Conservation (phyloP, 1,139 yeast genomes). For the Zygoascus meyerae region DNA sequence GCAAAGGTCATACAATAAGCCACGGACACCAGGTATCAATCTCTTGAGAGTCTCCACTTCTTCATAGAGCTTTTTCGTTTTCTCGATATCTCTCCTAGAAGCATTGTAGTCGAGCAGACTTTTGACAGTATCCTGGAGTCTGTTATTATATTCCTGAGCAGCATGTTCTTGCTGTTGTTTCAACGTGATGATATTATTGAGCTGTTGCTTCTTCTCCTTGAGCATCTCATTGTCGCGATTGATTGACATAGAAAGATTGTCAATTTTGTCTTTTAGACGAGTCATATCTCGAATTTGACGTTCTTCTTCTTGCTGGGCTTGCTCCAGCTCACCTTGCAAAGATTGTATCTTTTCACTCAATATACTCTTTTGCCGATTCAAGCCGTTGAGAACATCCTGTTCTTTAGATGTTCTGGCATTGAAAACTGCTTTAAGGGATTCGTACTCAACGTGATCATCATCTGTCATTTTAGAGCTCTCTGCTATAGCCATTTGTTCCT, state of each 20-base stretch:
- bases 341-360: slow-evolving; percentile 25
- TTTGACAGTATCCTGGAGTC: slow-evolving; percentile 55
- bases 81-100: slow-evolving; percentile 65
- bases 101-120: slow-evolving; percentile 69
- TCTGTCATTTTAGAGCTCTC: slow-evolving; percentile 36
- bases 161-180: slow-evolving; percentile 44
- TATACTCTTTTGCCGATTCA: slow-evolving; percentile 26
- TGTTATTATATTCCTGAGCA: slow-evolving; percentile 56
- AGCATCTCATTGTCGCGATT: slow-evolving; percentile 31
- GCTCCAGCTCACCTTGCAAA: slow-evolving; percentile 27
- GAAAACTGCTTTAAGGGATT: slow-evolving; percentile 51
- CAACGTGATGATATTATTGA: slow-evolving; percentile 40
- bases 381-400: slow-evolving; percentile 26
- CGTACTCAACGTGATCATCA: slow-evolving; percentile 56
- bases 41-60: slow-evolving; percentile 63
- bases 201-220: slow-evolving; percentile 41
- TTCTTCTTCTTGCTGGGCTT: slow-evolving; percentile 21
- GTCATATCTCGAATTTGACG: slow-evolving; percentile 33
- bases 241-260: slow-evolving; percentile 23
- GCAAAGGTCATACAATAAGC: slow-evolving; percentile 73
- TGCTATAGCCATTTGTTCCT: slow-evolving; percentile 23
- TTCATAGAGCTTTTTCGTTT: slow-evolving; percentile 64
- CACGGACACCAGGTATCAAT: slow-evolving; percentile 75
- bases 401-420: slow-evolving; percentile 27
- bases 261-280: slow-evolving; percentile 19